These are phyloP conservation scores for Fusarium solani-melongenae DNA, from an alignment of 2,329 filamentous ascomycete genomes.

Conservation along the genomic window DNA sequence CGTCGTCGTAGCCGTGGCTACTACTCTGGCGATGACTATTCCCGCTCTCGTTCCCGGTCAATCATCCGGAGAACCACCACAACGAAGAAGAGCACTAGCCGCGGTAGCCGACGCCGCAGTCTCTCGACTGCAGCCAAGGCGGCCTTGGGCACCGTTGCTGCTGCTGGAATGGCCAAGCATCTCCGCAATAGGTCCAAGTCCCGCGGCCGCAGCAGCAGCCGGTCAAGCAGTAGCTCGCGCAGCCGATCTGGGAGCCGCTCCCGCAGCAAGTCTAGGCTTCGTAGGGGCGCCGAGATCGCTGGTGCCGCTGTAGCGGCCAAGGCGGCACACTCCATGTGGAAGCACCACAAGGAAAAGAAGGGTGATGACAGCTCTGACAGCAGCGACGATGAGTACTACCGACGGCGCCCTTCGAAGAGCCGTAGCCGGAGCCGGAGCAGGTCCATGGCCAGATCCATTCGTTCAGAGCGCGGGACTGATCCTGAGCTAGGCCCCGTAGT, in stretches of 20 bases:
- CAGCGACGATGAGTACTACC: conserved; percentile 51
- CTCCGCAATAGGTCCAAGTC: conserved; percentile 64
- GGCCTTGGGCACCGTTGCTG: conserved; percentile 67
- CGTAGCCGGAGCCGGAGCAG: conserved; percentile 58
- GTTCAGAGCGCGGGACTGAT: conserved; percentile 68
- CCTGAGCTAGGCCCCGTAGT: conserved; percentile 73
- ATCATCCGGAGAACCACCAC: conserved; percentile 47
- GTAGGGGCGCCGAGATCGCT: conserved; percentile 69
- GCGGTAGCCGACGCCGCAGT: conserved; percentile 56
- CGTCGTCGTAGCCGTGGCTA: conserved; percentile 53
- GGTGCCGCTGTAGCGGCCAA: conserved; percentile 70
- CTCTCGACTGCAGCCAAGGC: conserved; percentile 65
- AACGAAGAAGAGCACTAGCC: conserved; percentile 52
- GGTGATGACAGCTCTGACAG: conserved; percentile 52
- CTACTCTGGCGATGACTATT: conserved; percentile 55
- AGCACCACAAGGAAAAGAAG: conserved; percentile 70
- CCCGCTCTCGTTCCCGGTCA: conserved; percentile 55
- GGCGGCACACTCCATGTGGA: conserved; percentile 70
- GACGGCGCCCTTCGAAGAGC: conserved; percentile 50
- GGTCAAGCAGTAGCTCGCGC: conserved; percentile 39
- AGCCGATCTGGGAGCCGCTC: conserved; percentile 46
- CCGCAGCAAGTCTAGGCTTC: conserved; percentile 59
- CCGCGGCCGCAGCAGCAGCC: conserved; percentile 38
- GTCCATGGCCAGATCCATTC: conserved; percentile 62
- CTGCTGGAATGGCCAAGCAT: conserved; percentile 69